Evolutionary conservation across 2,329 filamentous ascomycete genomes (phyloP), one percentile per base, ranked within the genome.

Genomic region (Thermoascus crustaceus): DNA sequence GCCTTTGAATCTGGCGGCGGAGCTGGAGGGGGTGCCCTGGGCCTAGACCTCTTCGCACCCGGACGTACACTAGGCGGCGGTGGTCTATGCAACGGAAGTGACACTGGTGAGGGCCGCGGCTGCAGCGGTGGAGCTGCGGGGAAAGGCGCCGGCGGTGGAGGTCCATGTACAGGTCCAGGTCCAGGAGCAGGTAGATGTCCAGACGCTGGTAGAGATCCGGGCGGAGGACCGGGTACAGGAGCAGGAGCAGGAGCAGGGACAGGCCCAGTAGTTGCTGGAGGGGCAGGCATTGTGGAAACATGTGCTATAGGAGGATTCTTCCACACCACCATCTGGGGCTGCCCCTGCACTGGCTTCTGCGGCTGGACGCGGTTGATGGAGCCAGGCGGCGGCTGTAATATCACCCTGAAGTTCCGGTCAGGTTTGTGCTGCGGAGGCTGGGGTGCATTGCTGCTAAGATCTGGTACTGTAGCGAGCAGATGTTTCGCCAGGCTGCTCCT

Each of bases 401-500:
- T 29, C 17, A 10, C 17, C 23, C 9, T 4, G 7, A n/a, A 13
- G 20, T 22, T 21, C 10, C 16, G 10, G 11, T 32, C 30, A 22
- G 30, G 6, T 22, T 21, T 17, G 26, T 5, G 35, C 26, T 35
- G 29, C 25, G 35, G 36, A 11, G 34, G 23, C 24, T 38, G 30
- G 2, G 24, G 14, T 21, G 38, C 37, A 13, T 34, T 37, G 14
- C 29, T 14, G 32, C 25, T 40, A 14, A 55, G 39, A 36, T 52
- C 47, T 10, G 55, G 54, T 10, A 59, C 48, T 32, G 45, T 46
- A 31, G 44, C 49, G 20, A 58, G 58, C 10, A 78, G 50, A 41
- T 63, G 64, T 42, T 68, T 63, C 7, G 75, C 75, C 44, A 78
- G 71, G 0, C 61, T 54, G 4, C 69, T 66, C 35, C 72, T 61